Percentiles rank a stretch among this genome's conserved stretches.
These are phyloP conservation scores for Phytophthora boehmeriae DNA, from an alignment of 352 stramenopile genomes.

Conservation along the genomic window DNA sequence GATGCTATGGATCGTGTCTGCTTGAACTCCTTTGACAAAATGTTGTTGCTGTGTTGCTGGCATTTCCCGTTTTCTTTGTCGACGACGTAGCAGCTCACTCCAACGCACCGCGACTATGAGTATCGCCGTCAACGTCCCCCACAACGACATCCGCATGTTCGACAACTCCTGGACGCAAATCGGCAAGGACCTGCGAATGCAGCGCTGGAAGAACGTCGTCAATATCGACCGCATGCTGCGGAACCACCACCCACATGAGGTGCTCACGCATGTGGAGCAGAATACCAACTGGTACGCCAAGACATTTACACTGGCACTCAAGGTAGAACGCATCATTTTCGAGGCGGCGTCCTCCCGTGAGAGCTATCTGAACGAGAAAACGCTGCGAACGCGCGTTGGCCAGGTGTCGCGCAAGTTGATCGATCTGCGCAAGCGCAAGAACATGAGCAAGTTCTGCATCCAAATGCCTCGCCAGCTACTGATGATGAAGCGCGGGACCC, in stretches of 20 bases:
- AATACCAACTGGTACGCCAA: conserved; percentile 72
- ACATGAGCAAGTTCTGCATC: conserved; percentile 38
- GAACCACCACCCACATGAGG: conserved; percentile 62
- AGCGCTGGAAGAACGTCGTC: conserved; percentile 56
- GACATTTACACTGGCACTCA: conserved; percentile 70
- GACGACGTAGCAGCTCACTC: not conserved
- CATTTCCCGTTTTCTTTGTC: conserved; percentile 17
- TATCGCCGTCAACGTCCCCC: conserved; percentile 5
- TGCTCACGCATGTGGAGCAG: conserved; percentile 67
- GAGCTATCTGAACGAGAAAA: conserved; percentile 68
- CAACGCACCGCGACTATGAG: conserved; percentile 9
- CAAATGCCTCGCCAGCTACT: conserved; percentile 8
- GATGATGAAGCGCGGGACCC: conserved; percentile 1
- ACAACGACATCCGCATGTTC: conserved; percentile 29
- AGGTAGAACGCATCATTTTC: conserved; percentile 75
- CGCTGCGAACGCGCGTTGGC: conserved; percentile 56
- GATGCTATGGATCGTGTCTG: not conserved
- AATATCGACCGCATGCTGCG: conserved; percentile 69
- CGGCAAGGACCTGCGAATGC: conserved; percentile 37
- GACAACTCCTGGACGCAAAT: conserved; percentile 28
- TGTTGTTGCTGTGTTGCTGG: not conserved
- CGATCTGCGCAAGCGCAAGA: conserved; percentile 63
- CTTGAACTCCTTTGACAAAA: conserved; percentile 15
- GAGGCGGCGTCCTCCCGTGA: conserved; percentile 52
- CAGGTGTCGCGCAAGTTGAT: conserved; percentile 61